A percentile compares a stretch with the other conserved stretches of the same genome.
These are phyloP conservation scores for Coemansia guatemalensis DNA, from an alignment of 192 early-diverging fungal genomes.

Conservation along the genomic window DNA sequence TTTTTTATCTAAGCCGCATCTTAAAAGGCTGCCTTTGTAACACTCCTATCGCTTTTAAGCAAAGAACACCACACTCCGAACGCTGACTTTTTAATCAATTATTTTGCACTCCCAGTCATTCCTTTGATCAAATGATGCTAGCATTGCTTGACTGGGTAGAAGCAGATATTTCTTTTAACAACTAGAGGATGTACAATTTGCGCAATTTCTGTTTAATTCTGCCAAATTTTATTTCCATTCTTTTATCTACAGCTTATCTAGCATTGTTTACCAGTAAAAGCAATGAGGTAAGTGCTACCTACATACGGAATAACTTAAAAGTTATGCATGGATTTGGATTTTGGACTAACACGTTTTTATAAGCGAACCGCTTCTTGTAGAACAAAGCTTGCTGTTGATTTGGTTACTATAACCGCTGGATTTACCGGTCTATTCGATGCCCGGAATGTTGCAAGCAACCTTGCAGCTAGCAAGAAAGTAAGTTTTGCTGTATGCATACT, in stretches of 20 bases:
- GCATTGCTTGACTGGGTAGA: neutral
- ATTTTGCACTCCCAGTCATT: constrained; percentile 1
- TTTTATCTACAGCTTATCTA: neutral
- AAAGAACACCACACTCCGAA: neutral
- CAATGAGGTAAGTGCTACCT: too few relatives aligned
- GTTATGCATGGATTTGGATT: too few relatives aligned
- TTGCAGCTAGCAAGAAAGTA: too few relatives aligned
- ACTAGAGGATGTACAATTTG: too few relatives aligned
- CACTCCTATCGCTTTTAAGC: neutral
- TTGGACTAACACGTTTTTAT: neutral
- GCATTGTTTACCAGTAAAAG: neutral
- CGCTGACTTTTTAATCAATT: too few relatives aligned
- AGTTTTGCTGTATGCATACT: too few relatives aligned
- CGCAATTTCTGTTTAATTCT: neutral
- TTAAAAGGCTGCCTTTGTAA: neutral
- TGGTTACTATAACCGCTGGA: too few relatives aligned
- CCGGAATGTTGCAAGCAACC: neutral
- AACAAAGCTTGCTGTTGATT: neutral
- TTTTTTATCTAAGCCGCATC: too few relatives aligned
- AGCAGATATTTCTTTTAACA: neutral
- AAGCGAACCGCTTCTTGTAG: neutral
- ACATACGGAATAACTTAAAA: too few relatives aligned
- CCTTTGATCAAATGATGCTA: constrained; percentile 1
- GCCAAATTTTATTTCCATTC: neutral
- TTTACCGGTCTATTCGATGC: too few relatives aligned